These are phyloP conservation scores for Dictyostelium brefeldianum DNA, from an alignment of 78 protist species.

Conservation along the genomic window DNA sequence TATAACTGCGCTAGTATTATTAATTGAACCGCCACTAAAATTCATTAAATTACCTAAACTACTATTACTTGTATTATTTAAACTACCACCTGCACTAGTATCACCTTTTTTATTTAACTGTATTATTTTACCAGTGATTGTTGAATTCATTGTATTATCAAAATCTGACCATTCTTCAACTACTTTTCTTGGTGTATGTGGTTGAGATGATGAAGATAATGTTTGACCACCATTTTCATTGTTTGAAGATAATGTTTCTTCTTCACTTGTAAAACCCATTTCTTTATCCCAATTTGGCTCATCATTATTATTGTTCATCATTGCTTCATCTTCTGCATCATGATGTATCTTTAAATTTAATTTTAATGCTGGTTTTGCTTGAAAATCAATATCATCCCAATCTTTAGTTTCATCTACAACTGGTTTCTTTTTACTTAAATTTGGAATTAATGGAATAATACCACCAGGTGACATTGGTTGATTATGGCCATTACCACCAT, in stretches of 20 bases:
- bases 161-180: conserved; percentile 73
- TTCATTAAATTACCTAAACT: conserved; percentile 1
- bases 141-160: conserved; percentile 1
- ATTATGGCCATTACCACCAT: not conserved
- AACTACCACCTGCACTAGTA: not conserved
- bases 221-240: not conserved
- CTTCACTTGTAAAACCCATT: conserved; percentile 74
- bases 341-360: conserved; percentile 53
- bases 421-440: not conserved
- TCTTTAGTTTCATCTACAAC: conserved; percentile 68
- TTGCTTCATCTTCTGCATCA: conserved; percentile 26
- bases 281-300: conserved; percentile 60
- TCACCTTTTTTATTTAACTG: conserved; percentile 14
- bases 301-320: not conserved
- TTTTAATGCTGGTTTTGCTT: conserved; percentile 36
- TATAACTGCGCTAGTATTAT: not conserved
- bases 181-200: conserved; percentile 53
- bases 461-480: conserved; percentile 23
- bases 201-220: not conserved
- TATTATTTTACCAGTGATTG: conserved; percentile 19
- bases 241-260: conserved; percentile 4
- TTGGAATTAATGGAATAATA: conserved; percentile 18
- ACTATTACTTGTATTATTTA: not conserved
- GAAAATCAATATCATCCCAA: conserved; percentile 73
- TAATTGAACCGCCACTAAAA: not conserved